Evolutionary conservation across 768 basidiomycete genomes (phyloP), one percentile per base, ranked within the genome.

Genomic region (Rhodocollybia butyracea): DNA sequence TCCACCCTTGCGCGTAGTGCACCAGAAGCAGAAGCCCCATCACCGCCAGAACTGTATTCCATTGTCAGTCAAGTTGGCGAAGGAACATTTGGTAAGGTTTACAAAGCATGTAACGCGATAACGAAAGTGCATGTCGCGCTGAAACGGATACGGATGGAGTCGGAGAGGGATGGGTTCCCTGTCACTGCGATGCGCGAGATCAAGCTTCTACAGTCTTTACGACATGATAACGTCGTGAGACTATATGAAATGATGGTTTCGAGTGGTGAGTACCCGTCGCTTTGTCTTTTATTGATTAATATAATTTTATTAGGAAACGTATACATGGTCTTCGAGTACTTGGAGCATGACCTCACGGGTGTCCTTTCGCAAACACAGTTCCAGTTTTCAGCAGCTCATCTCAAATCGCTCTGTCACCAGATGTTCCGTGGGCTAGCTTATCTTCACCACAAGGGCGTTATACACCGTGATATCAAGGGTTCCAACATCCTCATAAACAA

Each of bases 271-370:
- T 39, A 10, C 41, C 38, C 31, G 27, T 31, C 15, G 58, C 3
- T 13, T 38, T 38, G 50, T 42, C 31, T 7, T 60, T 56, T 57
- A 58, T 39, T 38, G n/a, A 50, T 17, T 38, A 26, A 17, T 13
- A 38, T 21, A 3, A 32, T 26, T 57, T 54, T 46, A 17, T 5
- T 63, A 98, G 96, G 94, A 56, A 87, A 89, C 46, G 95, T 97
- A 39, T 96, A 93, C 72, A 99, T 99, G 97, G 96, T 99, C 36
- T 94, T 98, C 64, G 95, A 98, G 69, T 99, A 99, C 70, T 91
- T 97, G 91, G 94, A 99, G 64, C 96, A 98, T 67, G 97, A 99
- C 67, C 76, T 99, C 52, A 98, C 95, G 2, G 97, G 97, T 3
- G 80, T 98, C 48, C 78, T 99, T 26, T 91, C 93, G 2, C 95